These are phyloP conservation scores for Calonectria fujianensis DNA, from an alignment of 2,329 filamentous ascomycete species.

Conservation along the genomic window DNA sequence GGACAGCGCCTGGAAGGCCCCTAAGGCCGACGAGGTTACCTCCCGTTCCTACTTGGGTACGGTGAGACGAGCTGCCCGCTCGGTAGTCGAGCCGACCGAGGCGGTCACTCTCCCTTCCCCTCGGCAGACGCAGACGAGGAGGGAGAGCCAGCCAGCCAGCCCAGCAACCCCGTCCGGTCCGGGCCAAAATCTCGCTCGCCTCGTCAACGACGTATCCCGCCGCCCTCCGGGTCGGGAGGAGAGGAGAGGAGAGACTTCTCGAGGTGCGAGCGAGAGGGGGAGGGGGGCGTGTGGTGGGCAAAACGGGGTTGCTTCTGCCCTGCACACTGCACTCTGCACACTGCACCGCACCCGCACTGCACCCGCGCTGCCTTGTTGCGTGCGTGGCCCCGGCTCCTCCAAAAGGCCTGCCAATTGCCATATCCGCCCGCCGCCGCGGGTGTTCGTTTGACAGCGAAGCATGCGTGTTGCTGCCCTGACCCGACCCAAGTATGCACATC, in stretches of 20 bases:
- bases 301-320: conserved; percentile 11
- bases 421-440: conserved; percentile 15
- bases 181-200: conserved; percentile 39
- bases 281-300: conserved; percentile 16
- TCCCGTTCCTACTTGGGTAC: not conserved
- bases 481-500: conserved; percentile 8
- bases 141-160: conserved; percentile 14
- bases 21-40: conserved; percentile 28
- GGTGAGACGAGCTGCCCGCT: conserved; percentile 24
- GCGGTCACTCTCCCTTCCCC: conserved; percentile 18
- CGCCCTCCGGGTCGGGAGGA: conserved; percentile 8
- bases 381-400: conserved; percentile 25
- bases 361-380: conserved; percentile 9
- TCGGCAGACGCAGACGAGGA: conserved; percentile 24
- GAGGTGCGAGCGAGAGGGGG: conserved; percentile 16
- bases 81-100: conserved; percentile 27
- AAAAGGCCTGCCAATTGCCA: conserved; percentile 2
- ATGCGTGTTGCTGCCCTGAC: conserved; percentile 29
- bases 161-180: conserved; percentile 30
- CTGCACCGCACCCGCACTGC: conserved; percentile 18
- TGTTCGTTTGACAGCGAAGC: conserved; percentile 36
- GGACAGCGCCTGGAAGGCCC: conserved; percentile 11
- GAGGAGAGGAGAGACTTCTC: conserved; percentile 13
- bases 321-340: conserved; percentile 1
- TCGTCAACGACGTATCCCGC: conserved; percentile 24